Conservation (phyloP, 2,329 filamentous ascomycete genomes). For the Fusarium sp. region DNA sequence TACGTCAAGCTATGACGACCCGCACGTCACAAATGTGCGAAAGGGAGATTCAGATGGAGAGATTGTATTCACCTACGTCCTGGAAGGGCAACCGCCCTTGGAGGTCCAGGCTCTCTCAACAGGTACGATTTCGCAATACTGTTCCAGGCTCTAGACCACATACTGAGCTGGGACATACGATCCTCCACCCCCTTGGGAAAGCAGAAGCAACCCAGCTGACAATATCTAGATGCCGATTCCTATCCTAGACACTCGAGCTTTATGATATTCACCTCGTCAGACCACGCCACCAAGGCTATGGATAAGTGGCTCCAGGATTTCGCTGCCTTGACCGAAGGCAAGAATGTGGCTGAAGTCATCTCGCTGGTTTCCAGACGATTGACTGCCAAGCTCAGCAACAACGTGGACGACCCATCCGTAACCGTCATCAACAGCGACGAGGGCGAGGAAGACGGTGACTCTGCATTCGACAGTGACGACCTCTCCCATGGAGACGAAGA, state of each 20-base stretch:
- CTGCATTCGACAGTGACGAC: conserved; percentile 17
- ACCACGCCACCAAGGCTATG: conserved; percentile 51
- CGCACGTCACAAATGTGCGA: conserved; percentile 64
- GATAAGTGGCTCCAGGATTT: conserved; percentile 56
- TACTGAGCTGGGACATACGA: neutral
- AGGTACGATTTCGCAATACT: conserved; percentile 39
- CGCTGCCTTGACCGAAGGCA: conserved; percentile 44
- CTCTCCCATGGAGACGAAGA: conserved; percentile 17
- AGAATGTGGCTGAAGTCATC: conserved; percentile 38
- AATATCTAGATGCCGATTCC: conserved; percentile 43
- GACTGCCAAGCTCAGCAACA: conserved; percentile 14
- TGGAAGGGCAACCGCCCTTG: conserved; percentile 41
- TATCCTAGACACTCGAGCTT: conserved; percentile 54
- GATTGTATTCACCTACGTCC: conserved; percentile 68
- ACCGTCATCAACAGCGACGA: neutral
- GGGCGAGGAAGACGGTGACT: conserved; percentile 9
- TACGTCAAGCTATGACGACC: conserved; percentile 50
- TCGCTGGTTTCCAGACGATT: conserved; percentile 26
- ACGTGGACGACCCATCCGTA: neutral
- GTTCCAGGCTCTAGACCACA: neutral
- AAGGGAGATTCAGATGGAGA: conserved; percentile 78
- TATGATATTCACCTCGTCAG: conserved; percentile 56
- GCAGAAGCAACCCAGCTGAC: neutral
- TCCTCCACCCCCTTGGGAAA: neutral
- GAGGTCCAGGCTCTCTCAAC: conserved; percentile 52